Conservation (phyloP, 192 early-diverging fungal genomes). For the Lunasporangiospora selenospora region DNA sequence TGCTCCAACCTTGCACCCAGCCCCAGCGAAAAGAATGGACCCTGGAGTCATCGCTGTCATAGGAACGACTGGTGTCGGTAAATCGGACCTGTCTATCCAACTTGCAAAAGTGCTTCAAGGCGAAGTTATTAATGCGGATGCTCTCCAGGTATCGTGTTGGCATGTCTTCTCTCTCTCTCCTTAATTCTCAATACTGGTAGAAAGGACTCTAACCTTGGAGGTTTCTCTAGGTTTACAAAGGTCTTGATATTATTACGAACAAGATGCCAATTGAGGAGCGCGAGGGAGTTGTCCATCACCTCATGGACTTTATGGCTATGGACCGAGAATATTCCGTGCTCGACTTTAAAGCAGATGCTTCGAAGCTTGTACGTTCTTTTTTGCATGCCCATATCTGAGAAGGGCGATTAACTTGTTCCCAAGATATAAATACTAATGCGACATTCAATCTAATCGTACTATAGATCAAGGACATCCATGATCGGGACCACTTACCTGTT, state of each 20-base stretch:
- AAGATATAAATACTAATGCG: background rate
- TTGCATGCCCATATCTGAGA: background rate
- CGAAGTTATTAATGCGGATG: constrained; percentile 95
- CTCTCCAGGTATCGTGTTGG: constrained; percentile 85
- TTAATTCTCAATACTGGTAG: too few relatives aligned
- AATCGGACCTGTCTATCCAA: constrained; percentile 92
- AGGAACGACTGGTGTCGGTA: constrained; percentile 97
- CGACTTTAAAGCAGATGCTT: constrained; percentile 84
- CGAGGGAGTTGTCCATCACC: constrained; percentile 77
- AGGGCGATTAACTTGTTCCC: background rate
- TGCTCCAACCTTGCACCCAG: too few relatives aligned
- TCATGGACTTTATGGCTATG: constrained; percentile 79
- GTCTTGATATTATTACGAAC: constrained; percentile 94
- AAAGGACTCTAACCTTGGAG: too few relatives aligned
- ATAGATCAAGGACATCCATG: constrained; percentile 82
- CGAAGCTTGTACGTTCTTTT: constrained; percentile 57
- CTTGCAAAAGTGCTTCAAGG: constrained; percentile 81
- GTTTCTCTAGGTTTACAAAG: constrained; percentile 79
- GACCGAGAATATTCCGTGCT: constrained; percentile 85
- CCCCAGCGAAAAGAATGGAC: constrained; percentile 35
- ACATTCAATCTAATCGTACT: background rate
- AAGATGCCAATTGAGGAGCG: constrained; percentile 82
- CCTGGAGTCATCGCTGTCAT: constrained; percentile 64
- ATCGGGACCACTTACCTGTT: constrained; percentile 75
- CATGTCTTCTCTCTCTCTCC: background rate